These are phyloP conservation scores for Huntiella bhutanensis DNA, from an alignment of 2,329 filamentous ascomycete species.

Conservation along the genomic window DNA sequence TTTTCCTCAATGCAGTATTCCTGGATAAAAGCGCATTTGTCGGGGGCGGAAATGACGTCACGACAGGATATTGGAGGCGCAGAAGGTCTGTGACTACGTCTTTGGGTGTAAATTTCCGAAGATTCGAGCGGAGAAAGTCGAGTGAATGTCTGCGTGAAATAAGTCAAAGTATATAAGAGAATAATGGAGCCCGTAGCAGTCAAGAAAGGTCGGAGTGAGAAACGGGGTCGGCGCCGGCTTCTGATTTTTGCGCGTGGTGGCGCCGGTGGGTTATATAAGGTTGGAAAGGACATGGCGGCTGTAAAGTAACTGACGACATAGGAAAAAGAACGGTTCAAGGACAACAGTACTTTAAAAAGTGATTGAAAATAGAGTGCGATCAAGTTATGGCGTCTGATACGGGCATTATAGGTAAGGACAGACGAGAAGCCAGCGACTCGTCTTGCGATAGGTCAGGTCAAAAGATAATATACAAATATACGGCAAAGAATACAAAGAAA, in stretches of 20 bases:
- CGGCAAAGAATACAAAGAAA: too few relatives aligned
- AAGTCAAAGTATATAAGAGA: slow-evolving; percentile 4
- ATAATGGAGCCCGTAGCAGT: slow-evolving; percentile 3
- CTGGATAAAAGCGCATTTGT: slow-evolving; percentile 76
- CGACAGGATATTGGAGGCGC: slow-evolving; percentile 38
- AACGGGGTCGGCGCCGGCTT: background rate
- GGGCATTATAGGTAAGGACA: too few relatives aligned
- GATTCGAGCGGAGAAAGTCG: background rate
- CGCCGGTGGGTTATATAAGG: too few relatives aligned
- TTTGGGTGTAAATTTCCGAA: background rate
- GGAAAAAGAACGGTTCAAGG: too few relatives aligned
- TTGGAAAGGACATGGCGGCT: background rate
- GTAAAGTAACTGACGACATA: background rate
- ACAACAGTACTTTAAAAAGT: too few relatives aligned
- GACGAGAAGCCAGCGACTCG: too few relatives aligned
- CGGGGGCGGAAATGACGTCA: slow-evolving; percentile 52
- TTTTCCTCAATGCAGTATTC: slow-evolving; percentile 75
- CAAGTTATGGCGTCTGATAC: background rate
- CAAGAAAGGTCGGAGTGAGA: slow-evolving; percentile 3
- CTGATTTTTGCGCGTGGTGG: too few relatives aligned
- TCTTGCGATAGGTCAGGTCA: too few relatives aligned
- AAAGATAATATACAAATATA: too few relatives aligned
- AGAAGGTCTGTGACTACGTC: background rate
- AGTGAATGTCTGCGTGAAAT: background rate
- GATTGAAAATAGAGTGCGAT: background rate